Evolutionary conservation across 2,329 filamentous ascomycete species (phyloP), one percentile per base, ranked within the genome.

Genomic region (Sporothrix phasma): DNA sequence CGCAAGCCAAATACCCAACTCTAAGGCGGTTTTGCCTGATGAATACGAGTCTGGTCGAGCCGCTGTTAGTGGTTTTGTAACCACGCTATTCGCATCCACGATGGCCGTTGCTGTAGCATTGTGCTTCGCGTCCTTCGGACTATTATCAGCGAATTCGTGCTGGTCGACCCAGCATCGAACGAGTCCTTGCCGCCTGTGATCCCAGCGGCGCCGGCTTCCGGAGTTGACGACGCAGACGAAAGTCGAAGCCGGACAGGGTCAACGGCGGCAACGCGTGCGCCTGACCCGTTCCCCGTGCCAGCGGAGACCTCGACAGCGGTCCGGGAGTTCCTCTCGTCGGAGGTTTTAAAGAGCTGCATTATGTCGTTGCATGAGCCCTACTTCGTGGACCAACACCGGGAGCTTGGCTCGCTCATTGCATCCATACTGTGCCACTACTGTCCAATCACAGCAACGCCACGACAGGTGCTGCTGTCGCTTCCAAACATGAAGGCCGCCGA

Each of bases 351-450:
- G 77, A 91, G 92, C 0, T 93, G 89, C 71, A 90, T 97, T 73
- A 90, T 88, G 1, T 95, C 90, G 1, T 85, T 99, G 60, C 90
- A 97, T 75, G 94, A 99, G 69, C 88, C 91, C 0, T 97, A 97
- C 75, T 99, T 97, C 75, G 92, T 97, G 39, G 94, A 99, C 69
- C 84, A 95, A 67, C 94, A 99, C 71, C 93, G 92, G 73, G 92
- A 99, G 61, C 81, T 99, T 24, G 93, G 92, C 0, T 84, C 87
- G 24, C 80, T 97, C 43, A 96, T 99, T 67, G 92, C 92, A 0
- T 84, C 87, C 3, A 94, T 97, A 66, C 81, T 96, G 70, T 82
- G 88, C 8, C 83, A 89, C 66, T 96, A 96, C 73, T 84, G 85
- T 13, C 79, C 84, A 0, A 75, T 84, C 37, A 92, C 88, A 7